Conservation (phyloP, 805 yeast species). For the Pichia phayaonensis region DNA sequence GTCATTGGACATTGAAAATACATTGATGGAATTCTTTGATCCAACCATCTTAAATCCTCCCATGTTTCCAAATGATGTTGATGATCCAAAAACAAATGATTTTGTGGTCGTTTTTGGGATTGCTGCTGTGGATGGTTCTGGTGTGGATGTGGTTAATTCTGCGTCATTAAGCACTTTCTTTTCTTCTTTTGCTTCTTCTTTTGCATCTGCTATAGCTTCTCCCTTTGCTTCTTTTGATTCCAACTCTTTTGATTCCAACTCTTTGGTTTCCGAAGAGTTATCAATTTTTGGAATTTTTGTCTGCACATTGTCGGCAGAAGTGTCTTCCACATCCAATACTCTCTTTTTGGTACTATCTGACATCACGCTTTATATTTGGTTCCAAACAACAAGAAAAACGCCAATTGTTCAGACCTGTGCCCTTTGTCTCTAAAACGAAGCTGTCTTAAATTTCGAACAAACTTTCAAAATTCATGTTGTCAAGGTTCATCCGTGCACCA, state of each 20-base stretch:
- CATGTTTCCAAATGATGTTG: conserved; percentile 41
- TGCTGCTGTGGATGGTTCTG: not conserved
- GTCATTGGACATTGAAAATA: conserved; percentile 25
- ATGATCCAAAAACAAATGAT: conserved; percentile 47
- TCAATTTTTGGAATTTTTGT: not conserved
- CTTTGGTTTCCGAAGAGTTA: not conserved
- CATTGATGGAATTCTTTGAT: conserved; percentile 21
- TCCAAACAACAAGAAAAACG: too few relatives aligned
- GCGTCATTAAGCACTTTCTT: not conserved
- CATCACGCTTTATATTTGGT: not conserved
- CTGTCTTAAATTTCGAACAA: too few relatives aligned
- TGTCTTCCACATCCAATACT: not conserved
- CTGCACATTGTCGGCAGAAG: not conserved
- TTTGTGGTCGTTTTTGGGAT: too few relatives aligned
- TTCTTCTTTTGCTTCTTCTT: not conserved
- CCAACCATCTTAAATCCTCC: conserved; percentile 31
- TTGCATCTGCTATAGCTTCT: not conserved
- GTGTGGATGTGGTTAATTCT: not conserved
- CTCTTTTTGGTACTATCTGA: not conserved
- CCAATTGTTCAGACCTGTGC: too few relatives aligned
- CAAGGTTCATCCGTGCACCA: too few relatives aligned
- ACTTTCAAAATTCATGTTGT: too few relatives aligned
- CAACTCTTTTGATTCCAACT: not conserved
- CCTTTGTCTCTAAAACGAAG: too few relatives aligned
- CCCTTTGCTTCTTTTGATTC: not conserved